Evolutionary conservation across 257 asterid species (phyloP), one percentile per base, ranked within the genome.

Genomic region (Paulownia fortunei): DNA sequence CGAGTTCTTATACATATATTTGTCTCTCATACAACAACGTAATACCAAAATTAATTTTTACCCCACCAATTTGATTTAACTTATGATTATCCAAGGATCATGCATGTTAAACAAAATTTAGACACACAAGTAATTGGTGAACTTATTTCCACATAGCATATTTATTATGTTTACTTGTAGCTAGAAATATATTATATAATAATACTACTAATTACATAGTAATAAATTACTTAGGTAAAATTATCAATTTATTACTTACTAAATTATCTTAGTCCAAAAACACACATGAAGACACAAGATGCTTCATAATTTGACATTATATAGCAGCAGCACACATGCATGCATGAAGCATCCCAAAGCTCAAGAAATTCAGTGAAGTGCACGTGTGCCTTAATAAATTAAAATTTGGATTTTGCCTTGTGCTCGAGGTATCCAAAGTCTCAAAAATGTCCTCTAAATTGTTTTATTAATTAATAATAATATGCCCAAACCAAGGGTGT

Each of bases 371-470:
- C 79, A 79, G 84, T 66, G 80, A 78, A 41, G 12, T 76, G 82
- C 86, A 84, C 83, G 87, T 84, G 86, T 80, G 80, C 18, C 63
- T 36, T 21, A 59, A 23, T 32, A 39, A 26, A 37, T 62, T 49
- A 66, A 77, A 79, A 71, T 46, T 69, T 73, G 10, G 44, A 41
- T 3, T 65, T 76, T 34, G 52, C 77, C 67, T 56, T 23, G 11
- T 8, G 3, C 54, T 55, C 47, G 71, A 79, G 88, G 88, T 56
- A 86, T 87, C 88, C 88, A 51, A 87, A 46, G 88, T 63, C n/a
- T 63, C 9, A 54, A 41, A 18, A 32, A 18, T 64, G 46, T 42
- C 37, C 61, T 19, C 4, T 34, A 34, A 54, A 18, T 32, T 18
- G n/a, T 0, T 72, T 9, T 4, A 39, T 67, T 41, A 23, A 27